Conservation (phyloP, 1,139 yeast species). For the Geotrichum klebahnii region DNA sequence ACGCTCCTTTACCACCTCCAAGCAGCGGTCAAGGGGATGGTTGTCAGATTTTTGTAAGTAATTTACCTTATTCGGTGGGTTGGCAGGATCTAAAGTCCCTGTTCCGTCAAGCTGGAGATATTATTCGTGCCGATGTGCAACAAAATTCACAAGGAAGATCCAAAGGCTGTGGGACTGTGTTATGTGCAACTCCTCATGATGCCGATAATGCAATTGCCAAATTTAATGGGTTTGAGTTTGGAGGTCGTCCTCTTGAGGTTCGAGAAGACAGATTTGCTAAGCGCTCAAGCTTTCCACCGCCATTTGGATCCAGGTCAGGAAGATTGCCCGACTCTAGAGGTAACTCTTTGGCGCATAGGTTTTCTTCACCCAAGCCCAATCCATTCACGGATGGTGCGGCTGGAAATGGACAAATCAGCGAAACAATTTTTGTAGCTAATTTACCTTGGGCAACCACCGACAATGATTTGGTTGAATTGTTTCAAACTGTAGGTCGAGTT, state of each 20-base stretch:
- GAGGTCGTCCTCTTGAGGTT: conserved; percentile 84
- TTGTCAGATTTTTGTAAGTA: conserved; percentile 73
- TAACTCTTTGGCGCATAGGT: too few relatives aligned
- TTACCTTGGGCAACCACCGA: conserved; percentile 86
- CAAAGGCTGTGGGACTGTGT: conserved; percentile 85
- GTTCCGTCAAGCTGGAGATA: conserved; percentile 72
- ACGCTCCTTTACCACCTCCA: conserved; percentile 24
- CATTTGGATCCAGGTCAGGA: conserved; percentile 18
- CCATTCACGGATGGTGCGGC: conserved; percentile 61
- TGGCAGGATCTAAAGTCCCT: conserved; percentile 87
- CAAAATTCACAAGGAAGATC: conserved; percentile 69
- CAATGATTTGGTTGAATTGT: conserved; percentile 78
- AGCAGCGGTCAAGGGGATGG: conserved; percentile 28
- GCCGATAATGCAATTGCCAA: conserved; percentile 87
- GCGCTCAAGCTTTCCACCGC: conserved; percentile 39
- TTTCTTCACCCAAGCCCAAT: conserved; percentile 26
- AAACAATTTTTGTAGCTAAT: conserved; percentile 66
- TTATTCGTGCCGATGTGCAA: conserved; percentile 76
- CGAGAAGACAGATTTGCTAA: conserved; percentile 45
- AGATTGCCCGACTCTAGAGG: neutral
- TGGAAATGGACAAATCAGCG: conserved; percentile 62
- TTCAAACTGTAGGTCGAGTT: conserved; percentile 80
- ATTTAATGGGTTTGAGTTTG: conserved; percentile 89
- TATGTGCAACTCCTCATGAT: conserved; percentile 78
- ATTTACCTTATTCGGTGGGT: conserved; percentile 71